phyloP scores from a whole-genome alignment of 495 filamentous ascomycete genomes.

The Filosporella fistucella region DNA sequence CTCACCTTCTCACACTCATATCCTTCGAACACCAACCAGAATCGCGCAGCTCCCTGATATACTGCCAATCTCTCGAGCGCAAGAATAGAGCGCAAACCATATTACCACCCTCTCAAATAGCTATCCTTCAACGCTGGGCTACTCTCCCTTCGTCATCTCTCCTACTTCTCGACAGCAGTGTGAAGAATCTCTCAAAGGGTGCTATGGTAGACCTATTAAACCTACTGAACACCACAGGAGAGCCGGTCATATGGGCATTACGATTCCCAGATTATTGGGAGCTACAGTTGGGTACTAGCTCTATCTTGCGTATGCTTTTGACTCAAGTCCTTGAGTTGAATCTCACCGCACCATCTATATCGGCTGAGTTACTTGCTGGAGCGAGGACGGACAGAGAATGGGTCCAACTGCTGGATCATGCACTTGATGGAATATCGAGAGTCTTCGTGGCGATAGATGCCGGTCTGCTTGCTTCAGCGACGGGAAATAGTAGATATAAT shows the following conservation, averaged over 20 bases:
- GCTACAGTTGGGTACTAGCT: not conserved
- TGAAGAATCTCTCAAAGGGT: not conserved
- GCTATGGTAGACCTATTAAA: not conserved
- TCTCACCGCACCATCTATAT: not conserved
- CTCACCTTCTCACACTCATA: not conserved
- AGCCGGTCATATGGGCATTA: conserved; percentile 2
- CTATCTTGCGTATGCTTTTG: not conserved
- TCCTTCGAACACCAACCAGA: not conserved
- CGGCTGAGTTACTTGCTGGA: not conserved
- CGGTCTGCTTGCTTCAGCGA: conserved; percentile 59
- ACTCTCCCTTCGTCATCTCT: not conserved
- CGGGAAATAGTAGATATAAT: not conserved
- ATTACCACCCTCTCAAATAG: not conserved
- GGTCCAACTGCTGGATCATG: not conserved
- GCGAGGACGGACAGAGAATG: conserved; percentile 6
- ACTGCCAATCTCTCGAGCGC: not conserved
- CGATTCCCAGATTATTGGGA: conserved; percentile 1
- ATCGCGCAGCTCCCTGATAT: not conserved
- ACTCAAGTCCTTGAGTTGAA: conserved; percentile 4
- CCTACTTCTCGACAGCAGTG: not conserved
- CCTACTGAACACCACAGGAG: not conserved
- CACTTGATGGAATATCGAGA: not conserved
- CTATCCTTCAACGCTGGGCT: not conserved
- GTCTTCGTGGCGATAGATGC: conserved; percentile 84
- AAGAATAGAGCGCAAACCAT: not conserved